Evolutionary conservation across 106 monocot species (phyloP).

Genomic region (Dendrobium huoshanense): DNA sequence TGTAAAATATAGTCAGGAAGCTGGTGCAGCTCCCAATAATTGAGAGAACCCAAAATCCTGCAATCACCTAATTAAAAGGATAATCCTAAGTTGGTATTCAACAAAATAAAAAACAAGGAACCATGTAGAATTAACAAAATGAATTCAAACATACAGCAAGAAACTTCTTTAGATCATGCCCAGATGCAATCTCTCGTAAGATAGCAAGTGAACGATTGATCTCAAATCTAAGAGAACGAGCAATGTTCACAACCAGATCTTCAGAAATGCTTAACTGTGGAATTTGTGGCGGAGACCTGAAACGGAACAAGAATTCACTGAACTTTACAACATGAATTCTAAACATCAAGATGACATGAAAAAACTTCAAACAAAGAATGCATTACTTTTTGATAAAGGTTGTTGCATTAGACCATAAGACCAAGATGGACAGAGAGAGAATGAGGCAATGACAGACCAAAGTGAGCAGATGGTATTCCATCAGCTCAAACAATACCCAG

Average conservation of each 20-base stretch:
- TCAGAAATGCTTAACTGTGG: constrained; percentile 41
- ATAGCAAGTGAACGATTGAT: constrained; percentile 23
- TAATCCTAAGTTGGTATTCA: background rate
- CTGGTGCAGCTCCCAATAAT: constrained; percentile 4
- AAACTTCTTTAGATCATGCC: constrained; percentile 39
- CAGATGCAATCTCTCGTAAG: constrained; percentile 39
- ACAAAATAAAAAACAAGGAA: background rate
- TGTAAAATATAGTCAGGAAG: constrained; percentile 8
- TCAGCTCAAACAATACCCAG: constrained; percentile 7
- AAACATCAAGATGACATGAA: background rate
- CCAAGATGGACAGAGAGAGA: constrained; percentile 28
- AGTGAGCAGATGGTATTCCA: constrained; percentile 55
- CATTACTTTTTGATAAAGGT: constrained; percentile 58
- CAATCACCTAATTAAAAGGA: constrained; percentile 4
- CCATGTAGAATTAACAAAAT: background rate
- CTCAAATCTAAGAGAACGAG: constrained; percentile 7
- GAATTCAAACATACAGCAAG: constrained; percentile 31
- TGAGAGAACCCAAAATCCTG: constrained; percentile 8
- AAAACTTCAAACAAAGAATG: background rate
- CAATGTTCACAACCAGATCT: constrained; percentile 21
- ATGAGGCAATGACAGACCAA: constrained; percentile 49
- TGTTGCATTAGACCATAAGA: constrained; percentile 55
- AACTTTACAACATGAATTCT: background rate
- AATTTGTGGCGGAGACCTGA: constrained; percentile 39
- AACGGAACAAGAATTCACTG: background rate